Base-by-base conservation (phyloP, 176 grass and related monocot genomes). In the Raddia distichophylla region DNA sequence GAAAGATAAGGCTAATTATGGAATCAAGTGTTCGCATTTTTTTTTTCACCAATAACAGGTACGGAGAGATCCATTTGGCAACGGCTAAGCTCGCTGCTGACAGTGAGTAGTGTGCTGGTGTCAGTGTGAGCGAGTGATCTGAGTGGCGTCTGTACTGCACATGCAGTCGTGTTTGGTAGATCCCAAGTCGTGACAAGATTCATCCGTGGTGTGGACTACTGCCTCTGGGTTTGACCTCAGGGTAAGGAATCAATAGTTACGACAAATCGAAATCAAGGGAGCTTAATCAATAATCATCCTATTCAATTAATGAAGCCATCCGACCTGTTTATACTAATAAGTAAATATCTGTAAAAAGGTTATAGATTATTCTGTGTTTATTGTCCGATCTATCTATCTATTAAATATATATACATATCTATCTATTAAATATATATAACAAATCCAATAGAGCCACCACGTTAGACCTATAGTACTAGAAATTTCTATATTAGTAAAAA, bases 81-180 rank as follows among this genome's bases (percentile, higher is more conserved):
- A 83, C 60, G 48, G 76, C 67, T 64, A 79, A 64, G 43, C 19
- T 72, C 47, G 22, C 59, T 37, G 40, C 71, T 43, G 68, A 64
- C 4, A 44, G 76, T 62, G 53, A 10, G 37, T n/a, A n/a, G n/a
- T 40, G 37, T 40, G 37, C 37, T 40, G 37, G 37, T 40, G 37
- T 17, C 27, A 22, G 20, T 56, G 14, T 8, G 67, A 68, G 32
- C 2, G 43, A 69, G 18, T 0, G 74, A 49, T 40, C 49, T 1
- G 56, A 85, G 2, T 68, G 55, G 65, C 35, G 67, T 72, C 47
- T 73, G 67, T 18, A 27, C 48, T 37, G 82, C 82, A 89, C 82
- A 85, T 85, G 87, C 57, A 45, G 19, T 71, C 82, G 64, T 85
- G 82, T 89, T 85, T 71, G 87, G 77, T 89, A 81, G 82, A 76